A percentile compares a stretch with the other conserved stretches of the same genome.
Evolutionary conservation across 2,329 filamentous ascomycete genomes (phyloP).

Genomic region (Blastomyces percursus): DNA sequence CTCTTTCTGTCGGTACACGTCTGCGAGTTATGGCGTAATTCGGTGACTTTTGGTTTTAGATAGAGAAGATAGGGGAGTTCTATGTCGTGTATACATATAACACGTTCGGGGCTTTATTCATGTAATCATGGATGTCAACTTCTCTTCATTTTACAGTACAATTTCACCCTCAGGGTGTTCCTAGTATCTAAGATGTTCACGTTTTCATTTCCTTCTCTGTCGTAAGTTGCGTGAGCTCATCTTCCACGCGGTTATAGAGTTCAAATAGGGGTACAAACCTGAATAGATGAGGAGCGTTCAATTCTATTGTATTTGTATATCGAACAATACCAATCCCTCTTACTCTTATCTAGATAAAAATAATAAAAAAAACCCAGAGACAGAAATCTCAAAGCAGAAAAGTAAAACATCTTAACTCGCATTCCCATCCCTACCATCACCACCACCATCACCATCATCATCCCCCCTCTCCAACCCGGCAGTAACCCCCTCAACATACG

Average conservation of each 20-base stretch:
- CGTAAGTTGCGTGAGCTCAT: too few species aligned
- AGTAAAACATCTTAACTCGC: background rate
- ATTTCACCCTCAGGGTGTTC: too few species aligned
- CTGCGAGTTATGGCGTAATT: background rate
- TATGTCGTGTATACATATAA: too few species aligned
- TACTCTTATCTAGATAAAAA: too few species aligned
- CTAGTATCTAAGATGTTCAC: too few species aligned
- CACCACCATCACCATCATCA: background rate
- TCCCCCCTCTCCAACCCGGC: constrained; percentile 22
- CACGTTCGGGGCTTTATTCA: background rate
- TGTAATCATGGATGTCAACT: too few species aligned
- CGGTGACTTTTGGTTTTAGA: background rate
- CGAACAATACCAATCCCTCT: too few species aligned
- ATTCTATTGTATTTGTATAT: too few species aligned
- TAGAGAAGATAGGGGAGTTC: background rate
- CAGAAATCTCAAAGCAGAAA: background rate
- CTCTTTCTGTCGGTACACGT: background rate
- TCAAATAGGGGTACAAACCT: too few species aligned
- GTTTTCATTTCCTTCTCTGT: too few species aligned
- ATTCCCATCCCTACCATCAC: background rate
- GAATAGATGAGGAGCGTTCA: too few species aligned
- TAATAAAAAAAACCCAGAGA: background rate
- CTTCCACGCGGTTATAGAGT: too few species aligned
- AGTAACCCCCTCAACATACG: constrained; percentile 36
- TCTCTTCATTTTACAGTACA: background rate